These are phyloP conservation scores for Ceratobasidium sp. DNA, from an alignment of 1,284 basidiomycete species.

Conservation along the genomic window DNA sequence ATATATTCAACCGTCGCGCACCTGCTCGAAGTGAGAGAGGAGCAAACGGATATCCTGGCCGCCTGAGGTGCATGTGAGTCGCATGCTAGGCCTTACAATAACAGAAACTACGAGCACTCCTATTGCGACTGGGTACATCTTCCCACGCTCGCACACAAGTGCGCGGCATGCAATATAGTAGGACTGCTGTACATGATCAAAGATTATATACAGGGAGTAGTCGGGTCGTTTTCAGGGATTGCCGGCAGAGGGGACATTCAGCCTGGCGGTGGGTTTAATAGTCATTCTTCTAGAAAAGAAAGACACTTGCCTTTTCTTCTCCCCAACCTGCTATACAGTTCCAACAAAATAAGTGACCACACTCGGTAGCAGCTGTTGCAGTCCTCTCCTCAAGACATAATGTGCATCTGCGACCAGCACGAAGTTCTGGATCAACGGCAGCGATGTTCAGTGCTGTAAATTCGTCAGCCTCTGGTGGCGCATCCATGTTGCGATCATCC, in stretches of 20 bases:
- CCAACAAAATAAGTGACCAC: slow-evolving; percentile 96
- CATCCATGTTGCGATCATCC: slow-evolving; percentile 33
- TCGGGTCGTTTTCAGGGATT: slow-evolving; percentile 78
- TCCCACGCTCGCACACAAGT: no score
- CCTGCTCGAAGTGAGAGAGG: no score
- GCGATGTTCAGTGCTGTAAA: slow-evolving; percentile 41
- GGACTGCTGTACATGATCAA: slow-evolving; percentile 57
- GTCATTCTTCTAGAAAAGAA: not conserved
- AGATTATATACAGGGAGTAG: slow-evolving; percentile 89
- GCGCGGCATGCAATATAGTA: slow-evolving; percentile 1
- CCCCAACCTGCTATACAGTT: slow-evolving; percentile 90
- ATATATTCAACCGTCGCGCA: no score
- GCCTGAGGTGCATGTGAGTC: no score
- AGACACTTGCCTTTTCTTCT: slow-evolving; percentile 76
- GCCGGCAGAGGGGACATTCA: slow-evolving; percentile 90
- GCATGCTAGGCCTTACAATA: no score
- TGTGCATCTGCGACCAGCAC: slow-evolving; percentile 82
- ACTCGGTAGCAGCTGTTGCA: slow-evolving; percentile 88
- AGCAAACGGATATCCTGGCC: no score
- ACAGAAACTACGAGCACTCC: no score
- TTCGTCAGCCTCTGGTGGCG: slow-evolving; percentile 16
- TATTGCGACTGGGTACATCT: no score
- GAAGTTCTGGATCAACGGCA: slow-evolving; percentile 53
- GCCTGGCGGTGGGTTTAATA: slow-evolving; percentile 63
- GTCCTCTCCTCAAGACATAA: slow-evolving; percentile 87